These are phyloP conservation scores for Canariomyces notabilis DNA, from an alignment of 2,329 filamentous ascomycete species.

Conservation along the genomic window DNA sequence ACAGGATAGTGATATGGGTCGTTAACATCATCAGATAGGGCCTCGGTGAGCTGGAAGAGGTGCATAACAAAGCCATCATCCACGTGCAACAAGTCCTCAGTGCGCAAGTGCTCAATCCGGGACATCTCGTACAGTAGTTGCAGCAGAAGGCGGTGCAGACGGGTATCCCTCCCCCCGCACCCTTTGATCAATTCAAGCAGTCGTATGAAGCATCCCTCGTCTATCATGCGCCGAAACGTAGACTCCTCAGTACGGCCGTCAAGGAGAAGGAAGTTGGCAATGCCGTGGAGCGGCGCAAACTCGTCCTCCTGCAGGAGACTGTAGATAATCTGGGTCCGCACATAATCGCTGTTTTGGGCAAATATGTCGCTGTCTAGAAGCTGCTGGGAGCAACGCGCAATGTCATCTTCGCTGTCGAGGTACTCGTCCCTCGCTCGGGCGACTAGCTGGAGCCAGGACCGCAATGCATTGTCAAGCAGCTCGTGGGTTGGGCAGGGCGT, in stretches of 20 bases:
- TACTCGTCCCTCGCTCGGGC: constrained; percentile 71
- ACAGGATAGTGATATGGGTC: constrained; percentile 96
- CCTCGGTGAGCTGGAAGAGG: constrained; percentile 83
- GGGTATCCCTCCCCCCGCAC: constrained; percentile 59
- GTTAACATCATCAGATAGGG: constrained; percentile 76
- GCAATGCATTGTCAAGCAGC: constrained; percentile 75
- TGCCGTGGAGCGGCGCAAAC: constrained; percentile 69
- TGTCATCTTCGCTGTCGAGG: constrained; percentile 70
- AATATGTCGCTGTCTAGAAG: constrained; percentile 75
- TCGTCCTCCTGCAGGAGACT: constrained; percentile 89
- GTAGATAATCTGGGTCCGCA: constrained; percentile 88
- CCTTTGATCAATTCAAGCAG: constrained; percentile 75
- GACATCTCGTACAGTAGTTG: constrained; percentile 96
- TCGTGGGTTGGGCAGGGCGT: constrained; percentile 48
- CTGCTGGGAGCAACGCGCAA: constrained; percentile 73
- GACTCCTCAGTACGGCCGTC: constrained; percentile 75
- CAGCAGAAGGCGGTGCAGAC: constrained; percentile 74
- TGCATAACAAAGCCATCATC: constrained; percentile 78
- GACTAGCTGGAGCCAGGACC: constrained; percentile 76
- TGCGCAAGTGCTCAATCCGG: constrained; percentile 74
- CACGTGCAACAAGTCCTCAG: constrained; percentile 70
- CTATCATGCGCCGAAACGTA: constrained; percentile 82
- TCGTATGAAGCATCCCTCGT: constrained; percentile 76
- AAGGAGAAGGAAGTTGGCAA: constrained; percentile 77
- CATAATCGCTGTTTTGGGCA: constrained; percentile 70